These are phyloP conservation scores for Hericium rajendrae DNA, from an alignment of 768 basidiomycete genomes.

Conservation along the genomic window DNA sequence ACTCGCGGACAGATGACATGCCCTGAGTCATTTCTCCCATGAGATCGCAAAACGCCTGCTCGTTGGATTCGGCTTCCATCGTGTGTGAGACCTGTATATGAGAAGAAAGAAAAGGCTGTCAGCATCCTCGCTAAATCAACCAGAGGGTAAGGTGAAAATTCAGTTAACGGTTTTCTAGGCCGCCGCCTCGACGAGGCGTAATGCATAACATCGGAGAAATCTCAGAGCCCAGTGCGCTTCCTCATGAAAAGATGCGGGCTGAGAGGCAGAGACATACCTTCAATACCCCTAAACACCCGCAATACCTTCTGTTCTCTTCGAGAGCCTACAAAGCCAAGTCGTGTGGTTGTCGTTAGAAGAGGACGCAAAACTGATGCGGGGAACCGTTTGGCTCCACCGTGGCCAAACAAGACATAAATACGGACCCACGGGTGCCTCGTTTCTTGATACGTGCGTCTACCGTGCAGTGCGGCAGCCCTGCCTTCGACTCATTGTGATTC, in stretches of 20 bases:
- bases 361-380: neutral
- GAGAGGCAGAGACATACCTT: neutral
- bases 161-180: slow-evolving; percentile 62
- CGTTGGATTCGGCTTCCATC: slow-evolving; percentile 6
- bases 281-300: neutral
- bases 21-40: slow-evolving; percentile 54
- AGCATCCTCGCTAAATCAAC: neutral
- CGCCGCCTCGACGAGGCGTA: slow-evolving; percentile 41
- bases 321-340: neutral
- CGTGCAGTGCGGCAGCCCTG: too few species aligned
- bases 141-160: slow-evolving; percentile 16
- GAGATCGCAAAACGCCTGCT: slow-evolving; percentile 17
- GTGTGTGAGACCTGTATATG: slow-evolving; percentile 1
- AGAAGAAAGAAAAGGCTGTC: neutral
- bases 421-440: neutral
- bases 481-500: too few species aligned
- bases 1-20: slow-evolving; percentile 49
- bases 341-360: neutral
- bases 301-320: neutral
- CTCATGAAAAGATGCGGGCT: slow-evolving; percentile 20
- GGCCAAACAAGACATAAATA: neutral
- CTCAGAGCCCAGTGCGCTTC: slow-evolving; percentile 63
- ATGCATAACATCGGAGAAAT: slow-evolving; percentile 37
- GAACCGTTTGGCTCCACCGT: neutral
- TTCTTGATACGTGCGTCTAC: too few species aligned